Percentiles rank a stretch among this genome's conserved stretches.
These are phyloP conservation scores for Chaetomium tenue DNA, from an alignment of 495 filamentous ascomycete genomes.

Conservation along the genomic window DNA sequence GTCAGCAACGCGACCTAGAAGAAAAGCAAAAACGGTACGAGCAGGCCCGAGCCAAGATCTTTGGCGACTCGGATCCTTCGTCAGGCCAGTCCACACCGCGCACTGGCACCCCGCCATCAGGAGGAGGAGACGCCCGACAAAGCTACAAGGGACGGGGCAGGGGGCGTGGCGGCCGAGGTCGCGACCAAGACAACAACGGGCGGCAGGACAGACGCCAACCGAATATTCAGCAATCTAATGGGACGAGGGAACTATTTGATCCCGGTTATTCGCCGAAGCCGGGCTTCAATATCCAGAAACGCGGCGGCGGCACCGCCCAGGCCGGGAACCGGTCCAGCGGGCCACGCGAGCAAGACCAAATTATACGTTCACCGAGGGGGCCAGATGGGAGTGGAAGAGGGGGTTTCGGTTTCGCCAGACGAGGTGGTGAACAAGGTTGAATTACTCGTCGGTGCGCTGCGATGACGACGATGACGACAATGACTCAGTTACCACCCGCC, in stretches of 20 bases:
- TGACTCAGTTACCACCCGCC: conserved; percentile 73
- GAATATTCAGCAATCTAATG: conserved; percentile 27
- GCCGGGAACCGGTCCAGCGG: conserved; percentile 45
- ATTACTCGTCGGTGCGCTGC: conserved; percentile 21
- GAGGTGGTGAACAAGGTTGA: conserved; percentile 42
- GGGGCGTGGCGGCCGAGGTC: conserved; percentile 26
- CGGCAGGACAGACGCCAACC: conserved; percentile 25
- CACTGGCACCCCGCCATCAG: conserved; percentile 60
- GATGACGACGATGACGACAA: neutral
- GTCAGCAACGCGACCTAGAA: conserved; percentile 71
- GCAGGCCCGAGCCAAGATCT: conserved; percentile 78
- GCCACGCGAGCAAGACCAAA: conserved; percentile 49
- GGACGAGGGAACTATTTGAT: conserved; percentile 62
- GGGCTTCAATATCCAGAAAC: conserved; percentile 49
- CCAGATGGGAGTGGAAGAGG: conserved; percentile 74
- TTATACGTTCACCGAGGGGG: conserved; percentile 66
- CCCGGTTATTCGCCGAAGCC: conserved; percentile 65
- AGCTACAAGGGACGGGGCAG: conserved; percentile 27
- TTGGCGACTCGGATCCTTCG: conserved; percentile 63
- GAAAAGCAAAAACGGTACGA: conserved; percentile 88
- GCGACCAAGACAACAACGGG: conserved; percentile 26
- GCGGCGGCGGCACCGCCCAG: conserved; percentile 51
- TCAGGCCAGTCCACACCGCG: conserved; percentile 49
- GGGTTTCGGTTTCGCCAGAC: conserved; percentile 59
- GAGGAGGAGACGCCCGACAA: conserved; percentile 40